Conservation (phyloP, 495 filamentous ascomycete species). For the Friedmanniomyces simplex region DNA sequence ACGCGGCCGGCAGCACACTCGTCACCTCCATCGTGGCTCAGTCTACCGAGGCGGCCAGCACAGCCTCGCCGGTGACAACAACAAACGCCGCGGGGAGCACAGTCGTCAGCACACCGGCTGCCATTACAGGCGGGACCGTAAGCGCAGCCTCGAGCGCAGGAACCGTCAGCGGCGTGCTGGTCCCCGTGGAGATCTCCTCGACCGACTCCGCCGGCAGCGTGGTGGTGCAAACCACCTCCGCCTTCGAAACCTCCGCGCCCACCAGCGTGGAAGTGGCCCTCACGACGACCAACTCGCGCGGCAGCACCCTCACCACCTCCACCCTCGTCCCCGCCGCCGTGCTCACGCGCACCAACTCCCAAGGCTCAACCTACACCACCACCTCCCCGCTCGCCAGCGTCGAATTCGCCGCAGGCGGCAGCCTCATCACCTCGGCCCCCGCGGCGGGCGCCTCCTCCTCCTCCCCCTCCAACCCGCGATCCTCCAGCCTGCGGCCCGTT, state of each 20-base stretch:
- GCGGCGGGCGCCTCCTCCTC: neutral
- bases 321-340: slow-evolving; percentile 23
- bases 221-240: slow-evolving; percentile 37
- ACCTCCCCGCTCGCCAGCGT: slow-evolving; percentile 20
- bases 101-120: slow-evolving; percentile 6
- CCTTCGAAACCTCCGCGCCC: slow-evolving; percentile 17
- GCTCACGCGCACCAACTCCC: slow-evolving; percentile 19
- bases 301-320: slow-evolving; percentile 25
- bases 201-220: slow-evolving; percentile 32
- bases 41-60: slow-evolving; percentile 1
- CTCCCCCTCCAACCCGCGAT: neutral
- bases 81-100: slow-evolving; percentile 11
- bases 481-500: neutral
- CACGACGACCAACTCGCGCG: slow-evolving; percentile 29
- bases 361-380: slow-evolving; percentile 14
- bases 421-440: slow-evolving; percentile 8
- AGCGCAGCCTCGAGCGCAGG: neutral
- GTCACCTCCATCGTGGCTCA: neutral
- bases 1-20: neutral
- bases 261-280: slow-evolving; percentile 23
- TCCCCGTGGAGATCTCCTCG: slow-evolving; percentile 7
- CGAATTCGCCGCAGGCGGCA: slow-evolving; percentile 5
- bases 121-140: slow-evolving; percentile 1
- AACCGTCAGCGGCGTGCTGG: slow-evolving; percentile 10
- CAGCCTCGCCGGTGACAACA: slow-evolving; percentile 9